These are phyloP conservation scores for Neurospora sp. DNA, from an alignment of 495 filamentous ascomycete species.

Conservation along the genomic window DNA sequence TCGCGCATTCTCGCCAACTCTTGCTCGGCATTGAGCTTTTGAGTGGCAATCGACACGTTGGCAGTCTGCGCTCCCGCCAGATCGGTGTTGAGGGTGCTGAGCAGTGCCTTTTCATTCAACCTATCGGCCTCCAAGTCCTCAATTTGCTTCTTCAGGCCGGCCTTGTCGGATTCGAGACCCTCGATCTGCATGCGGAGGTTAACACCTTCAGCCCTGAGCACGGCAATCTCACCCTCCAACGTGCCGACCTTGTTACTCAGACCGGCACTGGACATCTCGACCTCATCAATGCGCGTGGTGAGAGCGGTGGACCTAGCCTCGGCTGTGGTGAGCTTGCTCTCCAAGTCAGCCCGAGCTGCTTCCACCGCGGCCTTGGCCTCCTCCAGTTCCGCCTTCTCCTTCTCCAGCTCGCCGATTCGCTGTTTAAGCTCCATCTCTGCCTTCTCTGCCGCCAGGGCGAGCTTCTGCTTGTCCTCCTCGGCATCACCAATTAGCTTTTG, in stretches of 20 bases:
- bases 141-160: slow-evolving; percentile 24
- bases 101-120: slow-evolving; percentile 9
- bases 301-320: slow-evolving; percentile 16
- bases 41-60: slow-evolving; percentile 21
- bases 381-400: slow-evolving; percentile 26
- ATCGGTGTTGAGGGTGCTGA: slow-evolving; percentile 21
- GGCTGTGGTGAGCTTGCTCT: slow-evolving; percentile 14
- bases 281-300: slow-evolving; percentile 9
- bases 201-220: slow-evolving; percentile 9
- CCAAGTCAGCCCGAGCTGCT: slow-evolving; percentile 26
- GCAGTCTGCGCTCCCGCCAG: slow-evolving; percentile 23
- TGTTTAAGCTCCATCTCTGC: slow-evolving; percentile 15
- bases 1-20: slow-evolving; percentile 12
- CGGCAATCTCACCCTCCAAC: slow-evolving; percentile 13
- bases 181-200: slow-evolving; percentile 20
- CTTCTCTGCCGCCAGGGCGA: slow-evolving; percentile 11
- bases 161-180: slow-evolving; percentile 26
- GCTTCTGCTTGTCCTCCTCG: slow-evolving; percentile 13
- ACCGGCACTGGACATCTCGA: slow-evolving; percentile 13
- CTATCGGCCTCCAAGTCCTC: slow-evolving; percentile 12
- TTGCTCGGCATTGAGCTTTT: slow-evolving; percentile 19
- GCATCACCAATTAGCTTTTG: slow-evolving; percentile 9
- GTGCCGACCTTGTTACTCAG: slow-evolving; percentile 11
- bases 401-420: slow-evolving; percentile 25
- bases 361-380: slow-evolving; percentile 20